phyloP scores from a whole-genome alignment of 2,329 filamentous ascomycete species.

The Stemphylium vesicarium region DNA sequence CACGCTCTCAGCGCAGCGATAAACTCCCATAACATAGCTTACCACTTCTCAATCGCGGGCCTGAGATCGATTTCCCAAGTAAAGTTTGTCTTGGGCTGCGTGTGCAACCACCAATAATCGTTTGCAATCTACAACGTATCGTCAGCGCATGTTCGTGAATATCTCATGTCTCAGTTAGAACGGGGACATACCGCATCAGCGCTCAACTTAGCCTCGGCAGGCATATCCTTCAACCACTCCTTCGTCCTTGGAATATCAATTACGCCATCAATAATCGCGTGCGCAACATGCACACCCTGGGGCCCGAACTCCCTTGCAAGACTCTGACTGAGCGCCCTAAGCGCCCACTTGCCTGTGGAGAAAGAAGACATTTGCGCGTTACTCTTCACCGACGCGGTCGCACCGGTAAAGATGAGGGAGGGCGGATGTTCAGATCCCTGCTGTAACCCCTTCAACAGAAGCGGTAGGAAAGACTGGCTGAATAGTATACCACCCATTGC shows the following conservation, averaged over 20 bases:
- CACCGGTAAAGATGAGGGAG: slow-evolving; percentile 83
- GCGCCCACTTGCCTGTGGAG: slow-evolving; percentile 79
- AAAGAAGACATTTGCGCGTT: slow-evolving; percentile 74
- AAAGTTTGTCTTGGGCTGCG: slow-evolving; percentile 78
- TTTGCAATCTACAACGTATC: slow-evolving; percentile 73
- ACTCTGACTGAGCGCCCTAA: slow-evolving; percentile 74
- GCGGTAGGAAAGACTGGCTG: slow-evolving; percentile 72
- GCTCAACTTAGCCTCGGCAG: slow-evolving; percentile 71
- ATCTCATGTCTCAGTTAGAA: neutral
- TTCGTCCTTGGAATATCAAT: slow-evolving; percentile 81
- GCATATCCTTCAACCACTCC: slow-evolving; percentile 61
- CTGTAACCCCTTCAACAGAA: slow-evolving; percentile 68
- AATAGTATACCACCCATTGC: slow-evolving; percentile 75
- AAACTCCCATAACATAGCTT: slow-evolving; percentile 23
- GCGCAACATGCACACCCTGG: slow-evolving; percentile 80
- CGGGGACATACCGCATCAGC: slow-evolving; percentile 70
- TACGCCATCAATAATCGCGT: slow-evolving; percentile 82
- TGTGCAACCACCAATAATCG: slow-evolving; percentile 83
- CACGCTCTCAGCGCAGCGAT: no score
- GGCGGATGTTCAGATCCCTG: slow-evolving; percentile 67
- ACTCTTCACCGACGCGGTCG: slow-evolving; percentile 79
- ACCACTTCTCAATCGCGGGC: slow-evolving; percentile 86
- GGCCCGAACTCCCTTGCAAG: slow-evolving; percentile 85
- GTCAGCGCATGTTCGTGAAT: neutral
- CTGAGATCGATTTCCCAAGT: slow-evolving; percentile 82